phyloP scores from a whole-genome alignment of 352 stramenopile genomes.

The Phytophthora constricta region DNA sequence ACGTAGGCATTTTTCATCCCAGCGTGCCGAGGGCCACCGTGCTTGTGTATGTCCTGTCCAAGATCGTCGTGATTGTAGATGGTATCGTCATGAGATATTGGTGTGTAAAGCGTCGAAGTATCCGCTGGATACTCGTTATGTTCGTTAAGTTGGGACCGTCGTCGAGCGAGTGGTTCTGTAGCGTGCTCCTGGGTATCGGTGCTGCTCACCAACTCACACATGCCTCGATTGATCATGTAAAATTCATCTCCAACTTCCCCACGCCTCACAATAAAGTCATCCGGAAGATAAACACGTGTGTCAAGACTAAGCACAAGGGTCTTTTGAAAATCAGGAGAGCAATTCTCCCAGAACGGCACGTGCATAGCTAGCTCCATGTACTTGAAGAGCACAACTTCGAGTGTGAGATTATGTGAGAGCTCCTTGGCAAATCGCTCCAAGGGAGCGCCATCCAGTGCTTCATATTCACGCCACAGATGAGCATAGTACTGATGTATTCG shows the following conservation, averaged over 20 bases:
- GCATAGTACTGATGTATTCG: conserved; percentile 79
- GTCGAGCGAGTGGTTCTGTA: conserved; percentile 26
- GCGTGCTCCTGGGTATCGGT: conserved; percentile 32
- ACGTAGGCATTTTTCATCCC: conserved; percentile 18
- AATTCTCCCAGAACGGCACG: conserved; percentile 52
- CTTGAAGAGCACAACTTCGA: conserved; percentile 77
- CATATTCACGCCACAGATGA: conserved; percentile 71
- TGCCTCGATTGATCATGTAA: conserved; percentile 70
- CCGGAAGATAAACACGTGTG: conserved; percentile 62
- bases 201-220: conserved; percentile 45
- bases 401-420: conserved; percentile 63
- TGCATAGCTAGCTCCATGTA: conserved; percentile 64
- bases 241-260: conserved; percentile 60
- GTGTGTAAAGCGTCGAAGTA: conserved; percentile 33
- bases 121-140: conserved; percentile 14
- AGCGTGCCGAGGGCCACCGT: not conserved
- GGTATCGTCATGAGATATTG: conserved; percentile 27
- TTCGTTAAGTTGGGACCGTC: conserved; percentile 15
- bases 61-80: conserved; percentile 25
- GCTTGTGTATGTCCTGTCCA: not conserved
- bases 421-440: conserved; percentile 59
- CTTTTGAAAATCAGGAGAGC: conserved; percentile 61
- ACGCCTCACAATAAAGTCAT: conserved; percentile 64
- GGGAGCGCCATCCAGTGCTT: conserved; percentile 59
- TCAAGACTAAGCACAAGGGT: conserved; percentile 53